Conservation (phyloP, 495 filamentous ascomycete genomes). For the Aspergillus nanangensis region DNA sequence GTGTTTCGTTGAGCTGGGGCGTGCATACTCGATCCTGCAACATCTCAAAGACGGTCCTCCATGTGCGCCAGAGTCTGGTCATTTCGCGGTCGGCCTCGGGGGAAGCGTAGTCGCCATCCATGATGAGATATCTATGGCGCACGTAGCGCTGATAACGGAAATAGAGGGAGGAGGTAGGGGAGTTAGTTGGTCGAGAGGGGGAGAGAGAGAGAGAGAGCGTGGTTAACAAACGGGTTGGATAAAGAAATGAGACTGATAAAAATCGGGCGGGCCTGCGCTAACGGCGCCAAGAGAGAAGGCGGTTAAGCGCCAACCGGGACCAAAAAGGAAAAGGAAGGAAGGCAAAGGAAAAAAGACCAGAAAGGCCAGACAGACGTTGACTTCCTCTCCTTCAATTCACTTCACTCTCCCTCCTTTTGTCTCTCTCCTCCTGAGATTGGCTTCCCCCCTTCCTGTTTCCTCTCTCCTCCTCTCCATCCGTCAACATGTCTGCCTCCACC, state of each 20-base stretch:
- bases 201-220: background rate
- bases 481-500: constrained; percentile 36
- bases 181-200: constrained; percentile 3
- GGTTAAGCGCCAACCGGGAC: no score
- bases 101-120: constrained; percentile 50
- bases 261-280: constrained; percentile 26
- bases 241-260: constrained; percentile 9
- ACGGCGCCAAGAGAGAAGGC: constrained; percentile 14
- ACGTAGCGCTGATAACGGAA: constrained; percentile 5
- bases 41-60: constrained; percentile 86
- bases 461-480: constrained; percentile 2
- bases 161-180: background rate
- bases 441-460: constrained; percentile 9
- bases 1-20: background rate
- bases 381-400: constrained; percentile 6
- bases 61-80: constrained; percentile 79
- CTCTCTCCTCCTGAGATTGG: constrained; percentile 11
- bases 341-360: background rate
- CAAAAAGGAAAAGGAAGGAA: background rate
- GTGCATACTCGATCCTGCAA: constrained; percentile 67
- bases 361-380: constrained; percentile 17
- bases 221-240: background rate
- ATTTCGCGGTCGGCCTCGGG: constrained; percentile 60
- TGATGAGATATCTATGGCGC: constrained; percentile 21
- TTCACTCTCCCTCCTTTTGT: constrained; percentile 2